phyloP scores from a whole-genome alignment of 2,329 filamentous ascomycete species.

The Sporothrix globosa region DNA sequence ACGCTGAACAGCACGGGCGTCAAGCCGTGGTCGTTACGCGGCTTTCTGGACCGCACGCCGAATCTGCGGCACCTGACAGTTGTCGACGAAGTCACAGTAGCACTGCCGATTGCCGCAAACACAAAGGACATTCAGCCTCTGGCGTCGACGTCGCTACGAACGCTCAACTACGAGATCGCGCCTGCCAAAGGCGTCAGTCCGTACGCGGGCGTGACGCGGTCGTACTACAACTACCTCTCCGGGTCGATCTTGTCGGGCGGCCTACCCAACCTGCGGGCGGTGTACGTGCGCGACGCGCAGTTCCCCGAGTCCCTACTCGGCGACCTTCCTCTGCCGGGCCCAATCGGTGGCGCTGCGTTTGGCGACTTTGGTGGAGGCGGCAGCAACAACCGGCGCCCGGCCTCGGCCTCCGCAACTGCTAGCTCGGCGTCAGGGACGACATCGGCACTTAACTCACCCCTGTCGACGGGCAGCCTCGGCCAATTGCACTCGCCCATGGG shows the following conservation, averaged over 20 bases:
- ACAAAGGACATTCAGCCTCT: conserved; percentile 61
- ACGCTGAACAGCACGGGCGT: conserved; percentile 74
- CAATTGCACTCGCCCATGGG: conserved; percentile 37
- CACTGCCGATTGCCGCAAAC: conserved; percentile 53
- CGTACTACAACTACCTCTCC: conserved; percentile 84
- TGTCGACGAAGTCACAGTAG: conserved; percentile 54
- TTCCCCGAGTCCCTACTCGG: conserved; percentile 79
- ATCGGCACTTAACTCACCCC: conserved; percentile 37
- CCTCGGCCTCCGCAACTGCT: conserved; percentile 44
- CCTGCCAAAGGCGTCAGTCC: conserved; percentile 60
- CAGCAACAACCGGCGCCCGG: conserved; percentile 39
- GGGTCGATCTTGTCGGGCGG: conserved; percentile 76
- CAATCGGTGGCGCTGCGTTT: conserved; percentile 44
- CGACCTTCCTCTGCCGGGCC: conserved; percentile 55
- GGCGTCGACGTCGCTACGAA: conserved; percentile 68
- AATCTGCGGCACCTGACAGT: conserved; percentile 61
- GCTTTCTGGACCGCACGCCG: conserved; percentile 61
- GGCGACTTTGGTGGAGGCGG: conserved; percentile 41
- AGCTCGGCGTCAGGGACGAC: conserved; percentile 37
- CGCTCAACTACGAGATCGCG: conserved; percentile 82
- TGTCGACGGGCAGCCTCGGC: conserved; percentile 32
- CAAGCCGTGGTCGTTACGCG: conserved; percentile 62
- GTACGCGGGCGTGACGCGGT: conserved; percentile 56
- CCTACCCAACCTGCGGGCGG: conserved; percentile 71
- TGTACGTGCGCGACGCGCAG: conserved; percentile 83